Conservation (phyloP, 805 yeast species). For the Kregervanrija fluxuum region DNA sequence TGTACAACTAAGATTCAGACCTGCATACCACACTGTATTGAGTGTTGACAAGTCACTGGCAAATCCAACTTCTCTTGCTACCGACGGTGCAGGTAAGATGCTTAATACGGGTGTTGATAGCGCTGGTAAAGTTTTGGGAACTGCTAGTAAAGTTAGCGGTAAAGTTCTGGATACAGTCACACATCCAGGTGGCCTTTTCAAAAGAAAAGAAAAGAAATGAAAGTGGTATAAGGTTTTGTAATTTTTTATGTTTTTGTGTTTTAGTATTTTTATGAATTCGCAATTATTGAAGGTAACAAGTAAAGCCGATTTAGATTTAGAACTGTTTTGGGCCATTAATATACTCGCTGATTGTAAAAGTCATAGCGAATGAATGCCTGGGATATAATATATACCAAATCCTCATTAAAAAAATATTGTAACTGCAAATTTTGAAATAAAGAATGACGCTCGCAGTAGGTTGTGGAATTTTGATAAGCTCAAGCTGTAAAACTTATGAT, state of each 20-base stretch:
- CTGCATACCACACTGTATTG: constrained; percentile 48
- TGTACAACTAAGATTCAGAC: constrained; percentile 55
- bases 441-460: too few species aligned
- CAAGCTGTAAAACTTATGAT: too few species aligned
- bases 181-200: constrained; percentile 20
- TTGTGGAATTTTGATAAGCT: too few species aligned
- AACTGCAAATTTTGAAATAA: too few species aligned
- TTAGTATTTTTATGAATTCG: background rate
- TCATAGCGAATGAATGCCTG: too few species aligned
- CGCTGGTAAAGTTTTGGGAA: constrained; percentile 30
- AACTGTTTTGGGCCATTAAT: too few species aligned
- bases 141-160: constrained; percentile 50
- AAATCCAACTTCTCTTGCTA: constrained; percentile 30
- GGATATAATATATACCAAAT: too few species aligned
- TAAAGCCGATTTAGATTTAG: too few species aligned
- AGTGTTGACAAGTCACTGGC: constrained; percentile 36
- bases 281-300: too few species aligned
- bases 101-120: constrained; percentile 36
- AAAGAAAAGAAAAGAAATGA: constrained; percentile 16
- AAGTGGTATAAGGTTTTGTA: background rate
- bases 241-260: background rate
- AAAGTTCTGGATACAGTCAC: constrained; percentile 44
- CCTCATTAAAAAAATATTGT: too few species aligned
- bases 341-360: too few species aligned
- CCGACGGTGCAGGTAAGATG: constrained; percentile 41